Base-by-base conservation (phyloP, 768 basidiomycete species). In the Agaricus subrufescens region DNA sequence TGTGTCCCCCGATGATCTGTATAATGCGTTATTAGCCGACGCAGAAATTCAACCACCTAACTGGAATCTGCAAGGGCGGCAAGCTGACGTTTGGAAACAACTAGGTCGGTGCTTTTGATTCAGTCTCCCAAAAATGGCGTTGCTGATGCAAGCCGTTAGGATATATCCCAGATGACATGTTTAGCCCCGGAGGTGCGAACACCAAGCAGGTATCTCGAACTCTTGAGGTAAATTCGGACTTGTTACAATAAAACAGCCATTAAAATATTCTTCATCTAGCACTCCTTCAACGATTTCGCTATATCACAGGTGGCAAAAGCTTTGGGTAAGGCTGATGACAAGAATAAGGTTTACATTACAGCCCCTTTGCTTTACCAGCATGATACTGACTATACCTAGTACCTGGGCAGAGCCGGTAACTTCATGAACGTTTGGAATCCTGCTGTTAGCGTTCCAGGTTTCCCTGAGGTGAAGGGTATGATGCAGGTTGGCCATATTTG, bases 41-140 rank as follows among this genome's bases (percentile, higher is more conserved):
- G 83, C 85, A 0, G 83, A 85, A 61, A 62, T 70, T 2, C 76
- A 83, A 53, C 78, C 85, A 6, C 72, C 74, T 10, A 79, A 85
- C 60, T 85, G 84, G 82, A 80, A 86, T 62, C 60, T 86, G 7
- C 81, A 84, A 63, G 85, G 85, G 9, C 68, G 85, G 27, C 82
- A 85, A 59, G 78, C 74, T 3, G 72, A 78, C 60, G 66, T 75
- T 1, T 85, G 84, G 85, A 84, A 83, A 57, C 52, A 75, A 50
- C 69, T 79, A 19, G 77, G 82, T 80, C 47, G 19, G 26, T 42
- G 44, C 23, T 15, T 34, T 12, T 42, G n/a, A 7, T 52, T 26
- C 9, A 43, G 11, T 23, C 34, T 3, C 25, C n/a, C 9, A 50
- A 25, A 31, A 19, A 26, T 45, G 26, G 54, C 27, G 40, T 14